These are phyloP conservation scores for Pestalotiopsis sp. DNA, from an alignment of 2,329 filamentous ascomycete species.

Conservation along the genomic window DNA sequence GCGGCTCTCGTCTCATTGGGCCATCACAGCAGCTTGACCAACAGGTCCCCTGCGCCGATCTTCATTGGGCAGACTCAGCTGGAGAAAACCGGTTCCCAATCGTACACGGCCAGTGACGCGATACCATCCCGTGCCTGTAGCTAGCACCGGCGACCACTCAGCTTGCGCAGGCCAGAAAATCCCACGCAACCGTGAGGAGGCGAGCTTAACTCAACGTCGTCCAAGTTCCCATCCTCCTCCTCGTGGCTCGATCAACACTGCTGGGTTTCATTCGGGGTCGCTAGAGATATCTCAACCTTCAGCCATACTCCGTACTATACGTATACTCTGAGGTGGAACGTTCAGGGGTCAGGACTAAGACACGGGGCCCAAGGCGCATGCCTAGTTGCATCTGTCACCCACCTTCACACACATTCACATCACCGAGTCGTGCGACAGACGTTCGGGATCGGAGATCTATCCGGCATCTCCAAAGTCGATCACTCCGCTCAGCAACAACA, in stretches of 20 bases:
- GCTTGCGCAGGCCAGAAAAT: neutral
- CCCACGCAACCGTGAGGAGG: neutral
- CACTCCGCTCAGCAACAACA: neutral
- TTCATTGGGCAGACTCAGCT: conserved; percentile 3
- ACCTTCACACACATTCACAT: neutral
- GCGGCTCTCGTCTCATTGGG: neutral
- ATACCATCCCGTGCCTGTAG: neutral
- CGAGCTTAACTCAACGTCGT: conserved; percentile 1
- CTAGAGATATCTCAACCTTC: neutral
- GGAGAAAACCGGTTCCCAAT: conserved; percentile 5
- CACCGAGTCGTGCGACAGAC: neutral
- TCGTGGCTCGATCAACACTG: too few relatives aligned
- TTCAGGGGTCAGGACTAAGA: neutral
- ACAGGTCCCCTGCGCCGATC: neutral
- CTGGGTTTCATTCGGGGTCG: neutral
- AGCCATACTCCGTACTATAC: neutral
- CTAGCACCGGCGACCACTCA: neutral
- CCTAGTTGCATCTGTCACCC: neutral
- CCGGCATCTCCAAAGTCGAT: neutral
- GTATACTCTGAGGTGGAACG: neutral
- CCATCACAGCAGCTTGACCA: neutral
- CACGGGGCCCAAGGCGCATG: neutral
- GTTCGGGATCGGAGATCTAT: neutral
- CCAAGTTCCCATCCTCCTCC: neutral
- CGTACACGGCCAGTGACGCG: conserved; percentile 1